phyloP scores from a whole-genome alignment of 1,284 basidiomycete species.

The Neotropicomus parvogracilis region DNA sequence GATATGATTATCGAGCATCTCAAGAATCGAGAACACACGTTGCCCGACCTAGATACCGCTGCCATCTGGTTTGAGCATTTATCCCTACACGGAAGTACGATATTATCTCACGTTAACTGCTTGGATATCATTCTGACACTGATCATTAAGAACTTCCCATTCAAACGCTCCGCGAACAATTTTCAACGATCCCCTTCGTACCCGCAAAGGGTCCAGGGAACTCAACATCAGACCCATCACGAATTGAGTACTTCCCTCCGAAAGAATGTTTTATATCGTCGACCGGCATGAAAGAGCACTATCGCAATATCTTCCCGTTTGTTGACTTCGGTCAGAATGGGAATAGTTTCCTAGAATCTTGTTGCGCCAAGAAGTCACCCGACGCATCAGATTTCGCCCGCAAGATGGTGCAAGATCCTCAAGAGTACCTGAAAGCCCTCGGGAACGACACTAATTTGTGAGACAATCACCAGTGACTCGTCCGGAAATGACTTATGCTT shows the following conservation, averaged over 20 bases:
- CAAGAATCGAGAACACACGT: conserved; percentile 1
- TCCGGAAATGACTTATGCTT: conserved; percentile 8
- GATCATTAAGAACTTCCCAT: conserved; percentile 7
- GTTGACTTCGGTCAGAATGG: conserved; percentile 21
- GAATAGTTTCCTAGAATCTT: conserved; percentile 23
- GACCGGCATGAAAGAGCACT: conserved; percentile 8
- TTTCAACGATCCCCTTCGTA: conserved; percentile 15
- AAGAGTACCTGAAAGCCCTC: conserved; percentile 14
- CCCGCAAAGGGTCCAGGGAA: conserved; percentile 1
- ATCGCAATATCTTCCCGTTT: conserved; percentile 20
- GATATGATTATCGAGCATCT: conserved; percentile 16
- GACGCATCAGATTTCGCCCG: conserved; percentile 21
- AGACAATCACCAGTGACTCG: background rate
- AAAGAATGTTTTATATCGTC: conserved; percentile 24
- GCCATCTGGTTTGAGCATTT: conserved; percentile 21
- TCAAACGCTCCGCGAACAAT: conserved; percentile 1
- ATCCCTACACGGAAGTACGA: conserved; percentile 18
- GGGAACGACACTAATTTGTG: conserved; percentile 1
- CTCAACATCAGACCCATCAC: background rate
- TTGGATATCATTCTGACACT: background rate
- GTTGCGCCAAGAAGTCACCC: conserved; percentile 23
- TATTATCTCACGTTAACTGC: background rate
- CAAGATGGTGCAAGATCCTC: conserved; percentile 20
- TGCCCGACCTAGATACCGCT: conserved; percentile 3
- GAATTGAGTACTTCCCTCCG: conserved; percentile 10